Conservation (phyloP, 129 eudicot species). For the Pittosporum tobira region DNA sequence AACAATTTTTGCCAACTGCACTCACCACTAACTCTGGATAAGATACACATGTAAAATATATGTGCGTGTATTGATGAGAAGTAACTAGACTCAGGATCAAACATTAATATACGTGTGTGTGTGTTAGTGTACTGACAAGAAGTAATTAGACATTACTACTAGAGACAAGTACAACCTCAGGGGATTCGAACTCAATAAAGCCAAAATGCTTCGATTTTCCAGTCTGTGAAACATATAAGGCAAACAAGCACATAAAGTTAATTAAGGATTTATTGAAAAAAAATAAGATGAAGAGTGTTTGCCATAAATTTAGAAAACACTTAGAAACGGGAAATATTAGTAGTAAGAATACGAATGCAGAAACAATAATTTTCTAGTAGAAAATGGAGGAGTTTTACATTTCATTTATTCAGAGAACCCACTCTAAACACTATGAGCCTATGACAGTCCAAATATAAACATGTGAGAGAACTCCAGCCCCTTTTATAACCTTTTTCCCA, state of each 20-base stretch:
- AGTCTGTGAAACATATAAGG: conserved; percentile 43
- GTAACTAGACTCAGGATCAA: too few species aligned
- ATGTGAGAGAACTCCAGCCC: too few species aligned
- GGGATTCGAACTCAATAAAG: conserved; percentile 78
- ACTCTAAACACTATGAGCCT: too few species aligned
- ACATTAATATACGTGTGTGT: too few species aligned
- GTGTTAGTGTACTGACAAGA: too few species aligned
- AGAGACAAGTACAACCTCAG: conserved; percentile 49
- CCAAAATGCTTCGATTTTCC: conserved; percentile 97
- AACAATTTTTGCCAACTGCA: conserved; percentile 92
- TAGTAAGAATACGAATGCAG: neutral
- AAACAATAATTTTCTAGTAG: too few species aligned
- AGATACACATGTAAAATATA: neutral
- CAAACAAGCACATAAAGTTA: neutral
- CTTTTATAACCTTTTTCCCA: too few species aligned
- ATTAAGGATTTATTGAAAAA: neutral
- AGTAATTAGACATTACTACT: neutral
- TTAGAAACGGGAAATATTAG: too few species aligned
- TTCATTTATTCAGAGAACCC: too few species aligned
- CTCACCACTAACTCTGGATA: neutral
- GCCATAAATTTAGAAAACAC: neutral
- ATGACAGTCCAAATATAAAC: too few species aligned
- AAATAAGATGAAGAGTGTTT: neutral
- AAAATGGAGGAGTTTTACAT: too few species aligned
- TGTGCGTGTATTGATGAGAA: too few species aligned